Evolutionary conservation across 257 asterid species (phyloP), one percentile per base, ranked within the genome.

Genomic region (Scutellaria minor): DNA sequence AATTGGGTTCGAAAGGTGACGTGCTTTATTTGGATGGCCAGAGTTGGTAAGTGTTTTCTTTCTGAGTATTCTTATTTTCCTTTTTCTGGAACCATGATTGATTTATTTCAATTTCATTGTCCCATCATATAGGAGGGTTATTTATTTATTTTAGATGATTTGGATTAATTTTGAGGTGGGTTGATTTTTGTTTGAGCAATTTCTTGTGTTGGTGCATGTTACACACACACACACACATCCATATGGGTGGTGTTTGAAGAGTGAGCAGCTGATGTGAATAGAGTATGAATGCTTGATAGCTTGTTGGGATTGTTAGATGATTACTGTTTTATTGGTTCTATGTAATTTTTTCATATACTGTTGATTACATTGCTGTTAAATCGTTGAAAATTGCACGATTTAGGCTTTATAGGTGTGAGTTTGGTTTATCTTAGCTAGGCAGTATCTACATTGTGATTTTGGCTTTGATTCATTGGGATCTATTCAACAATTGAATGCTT

Each of bases 1-100:
- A 73, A 76, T 24, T 79, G 79, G 89, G 82, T 11, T 79, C 85
- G 2, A 85, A 85, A 57, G 65, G 79, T 64, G 89, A 82, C 57
- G 53, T 73, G 77, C 80, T 82, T 76, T 77, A 62, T 71, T 64
- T 77, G 62, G 85, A 77, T 52, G 89, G 87, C 76, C 80, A 69
- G 54, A 77, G 74, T 66, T 74, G 89, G 89, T 84, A 15, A 65
- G 85, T 77, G 48, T 53, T 52, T 73, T 37, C 54, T 39, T 7
- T 46, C 20, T 61, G 9, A 15, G 40, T 51, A 14, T 52, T 46
- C 11, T 18, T 15, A 13, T 6, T 50, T 13, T 20, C 1, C 12
- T 2, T 24, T 48, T 69, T 5, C n/a, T 20, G 56, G 45, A 47
- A 42, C 61, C 46, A 1, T 46, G 10, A 50, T 65, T 18, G 18